Percentiles rank a stretch among this genome's conserved stretches.
These are phyloP conservation scores for Atractiella rhizophila DNA, from an alignment of 768 basidiomycete genomes.

Conservation along the genomic window DNA sequence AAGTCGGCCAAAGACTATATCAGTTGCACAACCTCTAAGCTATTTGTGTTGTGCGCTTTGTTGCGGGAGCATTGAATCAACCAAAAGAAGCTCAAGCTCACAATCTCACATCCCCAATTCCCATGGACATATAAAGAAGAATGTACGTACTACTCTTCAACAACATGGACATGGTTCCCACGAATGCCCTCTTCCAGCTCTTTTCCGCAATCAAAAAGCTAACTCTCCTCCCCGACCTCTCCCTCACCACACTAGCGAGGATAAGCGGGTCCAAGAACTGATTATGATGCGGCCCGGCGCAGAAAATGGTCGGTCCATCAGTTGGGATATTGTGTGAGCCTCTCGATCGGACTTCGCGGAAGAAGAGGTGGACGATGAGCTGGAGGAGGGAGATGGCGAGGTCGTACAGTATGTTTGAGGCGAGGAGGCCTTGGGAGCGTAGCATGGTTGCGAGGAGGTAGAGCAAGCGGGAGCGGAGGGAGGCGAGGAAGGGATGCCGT, in stretches of 20 bases:
- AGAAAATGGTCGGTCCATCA: conserved; percentile 75
- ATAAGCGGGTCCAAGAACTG: conserved; percentile 88
- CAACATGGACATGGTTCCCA: conserved; percentile 54
- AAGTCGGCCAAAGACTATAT: too few relatives aligned
- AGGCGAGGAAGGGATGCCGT: too few relatives aligned
- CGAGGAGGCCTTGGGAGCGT: conserved; percentile 3
- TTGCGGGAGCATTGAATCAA: too few relatives aligned
- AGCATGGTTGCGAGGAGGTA: not conserved
- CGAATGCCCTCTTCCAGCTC: conserved; percentile 50
- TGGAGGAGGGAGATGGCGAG: conserved; percentile 62
- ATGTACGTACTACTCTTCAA: conserved; percentile 61
- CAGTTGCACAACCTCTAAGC: too few relatives aligned
- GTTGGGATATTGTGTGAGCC: conserved; percentile 83
- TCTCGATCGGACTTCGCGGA: conserved; percentile 77
- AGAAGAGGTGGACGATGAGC: conserved; percentile 71
- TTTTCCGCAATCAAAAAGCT: conserved; percentile 71
- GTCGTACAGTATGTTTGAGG: conserved; percentile 31
- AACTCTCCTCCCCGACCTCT: conserved; percentile 55
- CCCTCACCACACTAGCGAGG: conserved; percentile 56
- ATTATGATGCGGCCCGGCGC: conserved; percentile 75
- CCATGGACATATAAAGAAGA: not conserved
- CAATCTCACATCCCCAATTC: not conserved
- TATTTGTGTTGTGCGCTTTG: too few relatives aligned
- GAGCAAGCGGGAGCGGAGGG: too few relatives aligned
- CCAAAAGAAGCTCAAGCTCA: not conserved